Base-by-base conservation (phyloP, 2,329 filamentous ascomycete species). In the Neophaeococcomyces mojaviensis region DNA sequence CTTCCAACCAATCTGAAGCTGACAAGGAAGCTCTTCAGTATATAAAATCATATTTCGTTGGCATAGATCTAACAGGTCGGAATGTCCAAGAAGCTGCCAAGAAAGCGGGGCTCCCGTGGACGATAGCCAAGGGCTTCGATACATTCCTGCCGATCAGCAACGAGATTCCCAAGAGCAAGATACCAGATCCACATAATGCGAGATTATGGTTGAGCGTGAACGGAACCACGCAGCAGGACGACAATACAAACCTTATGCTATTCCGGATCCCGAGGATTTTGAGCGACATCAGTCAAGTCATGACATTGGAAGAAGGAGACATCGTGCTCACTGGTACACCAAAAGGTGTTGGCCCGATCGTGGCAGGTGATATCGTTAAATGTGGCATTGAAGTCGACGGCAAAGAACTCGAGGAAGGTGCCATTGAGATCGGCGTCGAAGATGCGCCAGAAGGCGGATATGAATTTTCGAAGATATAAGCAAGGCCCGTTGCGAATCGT, bases 31-130 rank as follows among this genome's bases (percentile, higher is more conserved):
- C 77, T n/a, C 64, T 94, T 57, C 86, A 88, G 59, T 81, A 87
- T 33, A 88, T 97, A 64, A 80, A 84, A 56, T 82, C 80, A 59
- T 98, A 97, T 67, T 78, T 90, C 55, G 76, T 97, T 38, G 82
- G 86, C 57, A 96, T 98, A 60, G 92, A 98, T 69, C 94, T 98
- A 87, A 98, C 92, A 8, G 92, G 86, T 1, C 85, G 92, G 55
- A 97, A 97, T 67, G 79, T 87, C 5, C 92, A 98, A 69, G 86
- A 95, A 58, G 88, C 96, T 71, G 90, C 90, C 55, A 98, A 97
- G 79, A 88, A 85, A 70, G 95, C 92, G 74, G 88, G 92, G 30
- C 81, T 97, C 13, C 92, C 92, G 6, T 98, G 92, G 92, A 81
- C 82, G 59, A 96, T 96, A 55, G 84, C 87, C 57, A 98, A 98